These are phyloP conservation scores for Balansia obtecta DNA, from an alignment of 2,329 filamentous ascomycete species.

Conservation along the genomic window DNA sequence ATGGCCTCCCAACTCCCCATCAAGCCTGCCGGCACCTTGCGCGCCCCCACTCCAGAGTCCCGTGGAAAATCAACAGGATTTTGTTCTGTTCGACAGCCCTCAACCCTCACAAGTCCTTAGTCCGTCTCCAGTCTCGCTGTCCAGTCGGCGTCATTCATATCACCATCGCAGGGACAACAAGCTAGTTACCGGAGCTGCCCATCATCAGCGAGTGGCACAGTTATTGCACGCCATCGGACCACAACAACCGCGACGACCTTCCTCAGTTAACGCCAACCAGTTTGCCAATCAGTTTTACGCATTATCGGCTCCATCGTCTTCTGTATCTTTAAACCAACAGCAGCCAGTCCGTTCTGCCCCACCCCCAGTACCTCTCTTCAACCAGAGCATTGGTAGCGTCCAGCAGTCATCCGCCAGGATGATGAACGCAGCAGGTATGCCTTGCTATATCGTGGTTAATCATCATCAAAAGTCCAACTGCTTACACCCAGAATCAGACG, in stretches of 20 bases:
- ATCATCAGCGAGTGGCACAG: conserved; percentile 47
- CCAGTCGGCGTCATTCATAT: conserved; percentile 32
- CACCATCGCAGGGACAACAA: conserved; percentile 31
- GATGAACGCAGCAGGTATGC: conserved; percentile 31
- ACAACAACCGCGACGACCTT: conserved; percentile 36
- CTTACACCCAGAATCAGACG: conserved; percentile 32
- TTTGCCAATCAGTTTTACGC: conserved; percentile 53
- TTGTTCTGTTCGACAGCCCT: conserved; percentile 59
- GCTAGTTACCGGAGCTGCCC: conserved; percentile 25
- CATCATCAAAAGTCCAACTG: conserved; percentile 11
- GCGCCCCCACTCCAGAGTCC: conserved; percentile 43
- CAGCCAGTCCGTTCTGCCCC: conserved; percentile 32
- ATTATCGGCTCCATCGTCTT: conserved; percentile 51
- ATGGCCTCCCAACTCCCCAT: conserved; percentile 65
- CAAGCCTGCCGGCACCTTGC: conserved; percentile 50
- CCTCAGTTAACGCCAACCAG: conserved; percentile 43
- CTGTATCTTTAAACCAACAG: conserved; percentile 43
- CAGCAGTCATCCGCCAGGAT: conserved; percentile 30
- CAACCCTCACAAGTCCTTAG: conserved; percentile 25
- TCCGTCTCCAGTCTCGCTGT: conserved; percentile 26
- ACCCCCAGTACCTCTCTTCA: conserved; percentile 62
- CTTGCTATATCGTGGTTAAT: not conserved
- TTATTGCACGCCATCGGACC: conserved; percentile 47
- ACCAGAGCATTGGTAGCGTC: conserved; percentile 43
- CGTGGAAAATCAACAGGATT: conserved; percentile 52